phyloP scores from a whole-genome alignment of 1,139 yeast genomes.

The Meyerozyma elateridarum region DNA sequence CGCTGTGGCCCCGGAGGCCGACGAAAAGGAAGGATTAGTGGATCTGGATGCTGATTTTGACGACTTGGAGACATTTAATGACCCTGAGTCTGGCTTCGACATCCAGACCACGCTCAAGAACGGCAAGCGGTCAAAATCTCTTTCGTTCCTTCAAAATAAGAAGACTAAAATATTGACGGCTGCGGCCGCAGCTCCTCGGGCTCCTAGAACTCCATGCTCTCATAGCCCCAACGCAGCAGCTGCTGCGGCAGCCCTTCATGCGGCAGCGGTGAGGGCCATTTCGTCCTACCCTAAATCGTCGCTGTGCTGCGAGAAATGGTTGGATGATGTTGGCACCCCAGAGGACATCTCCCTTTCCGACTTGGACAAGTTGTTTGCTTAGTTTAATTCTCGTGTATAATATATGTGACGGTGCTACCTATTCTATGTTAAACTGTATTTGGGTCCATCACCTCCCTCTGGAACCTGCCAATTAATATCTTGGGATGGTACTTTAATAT shows the following conservation, averaged over 20 bases:
- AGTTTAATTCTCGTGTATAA: slow-evolving; percentile 4
- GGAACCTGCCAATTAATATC: slow-evolving; percentile 95
- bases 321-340: slow-evolving; percentile 70
- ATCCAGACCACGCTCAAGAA: slow-evolving; percentile 30
- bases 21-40: slow-evolving; percentile 17
- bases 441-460: slow-evolving; percentile 98
- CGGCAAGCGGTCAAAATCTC: slow-evolving; percentile 60
- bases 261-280: slow-evolving; percentile 59
- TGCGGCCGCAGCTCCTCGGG: slow-evolving; percentile 78
- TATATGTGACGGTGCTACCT: not conserved
- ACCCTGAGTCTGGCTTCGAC: slow-evolving; percentile 22
- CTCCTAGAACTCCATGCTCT: slow-evolving; percentile 55
- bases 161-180: slow-evolving; percentile 59
- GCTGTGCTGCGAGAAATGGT: slow-evolving; percentile 46
- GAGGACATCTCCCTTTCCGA: slow-evolving; percentile 73
- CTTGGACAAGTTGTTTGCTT: slow-evolving; percentile 55
- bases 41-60: slow-evolving; percentile 33
- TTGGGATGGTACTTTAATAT: slow-evolving; percentile 91
- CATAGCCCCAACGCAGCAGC: slow-evolving; percentile 63
- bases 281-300: slow-evolving; percentile 17
- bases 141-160: slow-evolving; percentile 51
- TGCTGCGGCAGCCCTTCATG: slow-evolving; percentile 71
- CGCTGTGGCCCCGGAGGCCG: slow-evolving; percentile 14
- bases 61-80: slow-evolving; percentile 44
- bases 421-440: slow-evolving; percentile 66